These are phyloP conservation scores for Telopea speciosissima DNA, from an alignment of 177 flowering plant genomes.

Conservation along the genomic window DNA sequence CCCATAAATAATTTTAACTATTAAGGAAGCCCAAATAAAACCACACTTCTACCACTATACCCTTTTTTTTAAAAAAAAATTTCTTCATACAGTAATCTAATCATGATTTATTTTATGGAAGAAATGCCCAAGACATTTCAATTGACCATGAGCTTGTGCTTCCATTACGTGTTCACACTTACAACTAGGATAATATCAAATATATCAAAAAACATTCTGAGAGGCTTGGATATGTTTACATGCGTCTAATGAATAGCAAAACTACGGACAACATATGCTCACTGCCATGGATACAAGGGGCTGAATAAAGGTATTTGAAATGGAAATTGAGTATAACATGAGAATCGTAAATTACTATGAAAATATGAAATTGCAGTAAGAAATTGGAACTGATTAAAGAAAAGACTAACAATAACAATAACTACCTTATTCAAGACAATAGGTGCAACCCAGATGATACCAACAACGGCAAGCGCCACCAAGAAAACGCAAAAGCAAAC, in stretches of 20 bases:
- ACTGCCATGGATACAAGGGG: background rate
- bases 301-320: too few species aligned
- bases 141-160: background rate
- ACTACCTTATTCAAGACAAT: constrained; percentile 65
- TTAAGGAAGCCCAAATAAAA: background rate
- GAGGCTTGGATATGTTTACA: background rate
- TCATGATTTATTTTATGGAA: too few species aligned
- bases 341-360: background rate
- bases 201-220: background rate
- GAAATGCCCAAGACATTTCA: background rate
- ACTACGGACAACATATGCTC: too few species aligned
- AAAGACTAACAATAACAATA: background rate
- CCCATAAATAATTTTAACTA: background rate
- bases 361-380: background rate
- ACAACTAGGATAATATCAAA: background rate
- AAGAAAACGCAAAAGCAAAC: constrained; percentile 25
- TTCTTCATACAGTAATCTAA: too few species aligned
- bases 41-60: too few species aligned
- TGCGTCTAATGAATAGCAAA: background rate
- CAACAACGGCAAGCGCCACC: constrained; percentile 38
- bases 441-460: constrained; percentile 68
- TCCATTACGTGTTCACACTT: background rate
- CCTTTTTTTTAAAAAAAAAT: too few species aligned
- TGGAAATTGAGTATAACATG: background rate
- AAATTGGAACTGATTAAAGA: too few species aligned